These are phyloP conservation scores for Amanita muscaria DNA, from an alignment of 768 basidiomycete species.

Conservation along the genomic window DNA sequence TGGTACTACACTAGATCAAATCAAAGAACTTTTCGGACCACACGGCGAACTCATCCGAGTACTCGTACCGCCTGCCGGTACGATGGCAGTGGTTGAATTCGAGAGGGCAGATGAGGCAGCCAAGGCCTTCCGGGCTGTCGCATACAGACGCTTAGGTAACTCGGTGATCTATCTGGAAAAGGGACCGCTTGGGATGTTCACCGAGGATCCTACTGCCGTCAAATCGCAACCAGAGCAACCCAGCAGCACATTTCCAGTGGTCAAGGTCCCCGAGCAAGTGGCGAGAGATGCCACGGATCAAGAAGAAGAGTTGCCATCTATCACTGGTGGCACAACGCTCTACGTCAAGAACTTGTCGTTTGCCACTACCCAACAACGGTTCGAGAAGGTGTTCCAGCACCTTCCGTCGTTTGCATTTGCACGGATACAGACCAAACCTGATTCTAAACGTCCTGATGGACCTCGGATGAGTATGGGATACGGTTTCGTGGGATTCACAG, in stretches of 20 bases:
- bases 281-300: constrained; percentile 28
- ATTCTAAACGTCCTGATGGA: constrained; percentile 61
- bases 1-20: constrained; percentile 66
- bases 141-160: constrained; percentile 83
- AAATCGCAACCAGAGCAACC: constrained; percentile 9
- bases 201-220: constrained; percentile 26
- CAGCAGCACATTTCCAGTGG: constrained; percentile 1
- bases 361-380: constrained; percentile 69
- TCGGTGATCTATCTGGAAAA: constrained; percentile 90
- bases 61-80: constrained; percentile 85
- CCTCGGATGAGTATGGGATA: constrained; percentile 85
- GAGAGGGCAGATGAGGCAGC: constrained; percentile 60
- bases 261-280: constrained; percentile 36
- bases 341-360: constrained; percentile 97
- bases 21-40: constrained; percentile 70
- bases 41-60: constrained; percentile 67
- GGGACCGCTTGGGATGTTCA: constrained; percentile 81
- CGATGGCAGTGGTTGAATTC: constrained; percentile 88
- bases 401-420: constrained; percentile 81
- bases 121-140: constrained; percentile 72
- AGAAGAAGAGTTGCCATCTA: constrained; percentile 23
- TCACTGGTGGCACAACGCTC: constrained; percentile 71
- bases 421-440: constrained; percentile 84
- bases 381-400: constrained; percentile 60
- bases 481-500: constrained; percentile 90